Evolutionary conservation across 768 basidiomycete genomes (phyloP).

Genomic region (Mycena floridula): DNA sequence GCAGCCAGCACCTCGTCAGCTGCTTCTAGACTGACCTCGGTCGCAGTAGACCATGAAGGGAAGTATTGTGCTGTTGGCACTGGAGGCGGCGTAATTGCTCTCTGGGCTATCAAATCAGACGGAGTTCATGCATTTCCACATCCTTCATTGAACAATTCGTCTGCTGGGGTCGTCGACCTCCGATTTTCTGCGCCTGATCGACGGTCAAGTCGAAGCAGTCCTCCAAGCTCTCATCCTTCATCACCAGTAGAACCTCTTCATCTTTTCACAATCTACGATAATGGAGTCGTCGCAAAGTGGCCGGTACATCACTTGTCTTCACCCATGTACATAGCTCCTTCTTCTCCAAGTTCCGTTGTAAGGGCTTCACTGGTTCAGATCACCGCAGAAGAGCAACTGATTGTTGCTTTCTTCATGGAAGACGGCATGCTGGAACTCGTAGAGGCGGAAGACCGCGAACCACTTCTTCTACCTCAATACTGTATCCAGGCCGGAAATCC

Average conservation of each 20-base stretch:
- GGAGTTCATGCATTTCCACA: slow-evolving; percentile 31
- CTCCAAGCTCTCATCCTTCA: slow-evolving; percentile 23
- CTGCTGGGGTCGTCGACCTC: slow-evolving; percentile 48
- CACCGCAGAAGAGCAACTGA: slow-evolving; percentile 34
- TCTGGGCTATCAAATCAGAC: slow-evolving; percentile 51
- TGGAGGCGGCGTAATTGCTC: slow-evolving; percentile 52
- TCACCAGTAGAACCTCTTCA: slow-evolving; percentile 23
- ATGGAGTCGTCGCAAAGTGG: slow-evolving; percentile 55
- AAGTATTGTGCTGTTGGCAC: slow-evolving; percentile 69
- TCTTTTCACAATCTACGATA: slow-evolving; percentile 51
- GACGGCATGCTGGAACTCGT: slow-evolving; percentile 64
- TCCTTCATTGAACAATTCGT: slow-evolving; percentile 33
- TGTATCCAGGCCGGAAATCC: slow-evolving; percentile 55
- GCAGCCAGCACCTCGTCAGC: slow-evolving; percentile 41
- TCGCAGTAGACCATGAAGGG: slow-evolving; percentile 59
- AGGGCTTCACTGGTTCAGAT: slow-evolving; percentile 46
- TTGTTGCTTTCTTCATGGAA: slow-evolving; percentile 55
- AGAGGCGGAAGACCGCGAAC: slow-evolving; percentile 41
- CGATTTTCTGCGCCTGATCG: slow-evolving; percentile 32
- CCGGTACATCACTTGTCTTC: slow-evolving; percentile 24
- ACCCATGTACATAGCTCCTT: slow-evolving; percentile 36
- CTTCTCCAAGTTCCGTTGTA: slow-evolving; percentile 35
- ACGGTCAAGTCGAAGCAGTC: slow-evolving; percentile 8
- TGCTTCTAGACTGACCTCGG: slow-evolving; percentile 46
- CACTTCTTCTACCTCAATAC: slow-evolving; percentile 37